Evolutionary conservation across 169 alveolate species (phyloP).

Genomic region (Cryptosporidium canis): DNA sequence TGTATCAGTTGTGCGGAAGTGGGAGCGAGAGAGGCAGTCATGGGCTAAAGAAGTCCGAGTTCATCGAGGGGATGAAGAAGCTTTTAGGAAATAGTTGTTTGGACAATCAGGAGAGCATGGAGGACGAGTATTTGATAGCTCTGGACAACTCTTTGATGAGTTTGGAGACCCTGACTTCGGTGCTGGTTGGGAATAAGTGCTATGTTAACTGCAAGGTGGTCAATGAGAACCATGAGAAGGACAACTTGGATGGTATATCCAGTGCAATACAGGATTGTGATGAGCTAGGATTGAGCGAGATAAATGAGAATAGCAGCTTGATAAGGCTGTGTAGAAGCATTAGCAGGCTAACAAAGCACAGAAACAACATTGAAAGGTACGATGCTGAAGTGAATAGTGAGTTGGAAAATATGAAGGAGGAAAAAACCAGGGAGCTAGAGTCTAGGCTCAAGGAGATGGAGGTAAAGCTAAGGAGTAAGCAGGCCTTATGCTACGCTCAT

Average conservation of each 20-base stretch:
- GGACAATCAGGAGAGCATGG: neutral
- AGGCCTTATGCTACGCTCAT: conserved; percentile 22
- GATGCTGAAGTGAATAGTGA: conserved; percentile 43
- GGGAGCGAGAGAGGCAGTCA: neutral
- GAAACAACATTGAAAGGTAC: conserved; percentile 27
- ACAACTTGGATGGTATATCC: neutral
- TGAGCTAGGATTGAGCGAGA: neutral
- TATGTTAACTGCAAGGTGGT: conserved; percentile 9
- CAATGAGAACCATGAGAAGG: neutral
- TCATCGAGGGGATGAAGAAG: conserved; percentile 33
- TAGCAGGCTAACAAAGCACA: conserved; percentile 22
- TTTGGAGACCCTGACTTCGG: conserved; percentile 33
- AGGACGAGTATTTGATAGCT: conserved; percentile 15
- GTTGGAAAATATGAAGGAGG: conserved; percentile 12
- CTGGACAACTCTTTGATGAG: conserved; percentile 52
- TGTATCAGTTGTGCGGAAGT: conserved; percentile 14
- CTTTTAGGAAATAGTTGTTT: neutral
- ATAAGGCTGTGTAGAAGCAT: conserved; percentile 52
- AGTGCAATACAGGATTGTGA: neutral
- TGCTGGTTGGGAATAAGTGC: conserved; percentile 1
- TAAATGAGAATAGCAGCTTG: conserved; percentile 41
- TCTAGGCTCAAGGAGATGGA: conserved; percentile 20
- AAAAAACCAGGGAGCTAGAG: conserved; percentile 10
- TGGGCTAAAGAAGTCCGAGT: conserved; percentile 21
- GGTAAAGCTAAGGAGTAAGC: neutral